Evolutionary conservation across 2,329 filamentous ascomycete genomes (phyloP), one percentile per base, ranked within the genome.

Genomic region (Penicillium brasilianum): DNA sequence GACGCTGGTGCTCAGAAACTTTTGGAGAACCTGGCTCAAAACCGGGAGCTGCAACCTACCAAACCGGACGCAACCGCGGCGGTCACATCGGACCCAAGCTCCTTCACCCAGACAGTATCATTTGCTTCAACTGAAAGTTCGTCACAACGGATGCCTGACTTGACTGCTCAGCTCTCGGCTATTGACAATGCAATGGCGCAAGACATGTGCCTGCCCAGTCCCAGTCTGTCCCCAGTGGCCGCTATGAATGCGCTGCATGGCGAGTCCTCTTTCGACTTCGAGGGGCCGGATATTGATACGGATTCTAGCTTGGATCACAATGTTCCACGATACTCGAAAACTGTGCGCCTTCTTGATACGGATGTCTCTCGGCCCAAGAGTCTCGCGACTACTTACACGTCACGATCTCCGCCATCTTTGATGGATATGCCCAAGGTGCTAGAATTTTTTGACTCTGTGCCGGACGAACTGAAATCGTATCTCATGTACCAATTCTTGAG

Each of bases 401-500:
- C 54, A 71, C 74, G 62, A 39, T 64, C 73, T 53, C 62, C 72
- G 56, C 51, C 76, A 71, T 84, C 76, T 20, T 76, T 94, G 20
- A 85, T 93, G 78, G 91, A 96, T 69, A 90, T 94, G n/a, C 91
- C 91, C 8, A 86, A 84, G 16, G 91, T 99, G 83, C 80, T 99
- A 16, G 91, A 97, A 69, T 88, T 89, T 2, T 99, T 98, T 70
- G 94, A 98, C 74, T 86, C 90, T 7, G 90, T 99, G 84, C 93
- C 94, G 1, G 87, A 91, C 48, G 90, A 95, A 70, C 88, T 99
- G 85, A 95, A 99, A 78, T 91, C 90, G 0, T 96, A 96, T 73
- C 89, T 99, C 79, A 96, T 99, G 88, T 98, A 96, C 74, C 94
- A 99, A 74, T 87, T 99, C 58, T 84, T 99, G 28, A 89, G 92